A percentile compares a stretch with the other conserved stretches of the same genome.
Evolutionary conservation across 2,329 filamentous ascomycete species (phyloP).

Genomic region (Botrytis tulipae): DNA sequence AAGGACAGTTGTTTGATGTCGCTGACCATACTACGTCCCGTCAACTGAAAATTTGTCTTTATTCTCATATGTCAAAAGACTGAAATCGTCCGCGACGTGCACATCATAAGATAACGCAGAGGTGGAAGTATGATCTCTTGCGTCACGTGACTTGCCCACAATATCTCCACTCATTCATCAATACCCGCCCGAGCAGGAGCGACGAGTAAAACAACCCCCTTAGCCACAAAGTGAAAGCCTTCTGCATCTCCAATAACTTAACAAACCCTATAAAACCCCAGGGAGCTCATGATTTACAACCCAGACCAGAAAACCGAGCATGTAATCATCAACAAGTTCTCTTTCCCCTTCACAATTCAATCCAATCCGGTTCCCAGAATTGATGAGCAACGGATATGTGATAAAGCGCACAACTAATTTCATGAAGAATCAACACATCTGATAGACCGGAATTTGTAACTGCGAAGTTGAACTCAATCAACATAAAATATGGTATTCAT

Average conservation of each 20-base stretch:
- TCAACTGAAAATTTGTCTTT: fast-evolving
- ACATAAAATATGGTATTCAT: constrained; percentile 38
- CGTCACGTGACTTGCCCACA: fast-evolving
- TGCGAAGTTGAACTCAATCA: not conserved
- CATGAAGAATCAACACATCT: not conserved
- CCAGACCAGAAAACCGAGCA: too few relatives aligned
- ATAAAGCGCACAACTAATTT: not conserved
- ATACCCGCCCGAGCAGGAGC: not conserved
- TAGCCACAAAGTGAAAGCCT: not conserved
- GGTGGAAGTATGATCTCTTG: fast-evolving
- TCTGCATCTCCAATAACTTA: too few relatives aligned
- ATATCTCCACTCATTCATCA: not conserved
- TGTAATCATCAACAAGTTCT: too few relatives aligned
- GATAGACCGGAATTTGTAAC: not conserved
- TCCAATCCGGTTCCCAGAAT: not conserved
- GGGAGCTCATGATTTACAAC: too few relatives aligned
- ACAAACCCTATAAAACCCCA: not conserved
- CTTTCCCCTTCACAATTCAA: too few relatives aligned
- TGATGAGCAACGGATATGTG: not conserved
- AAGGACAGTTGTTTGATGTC: not conserved
- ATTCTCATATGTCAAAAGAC: not conserved
- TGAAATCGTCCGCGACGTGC: not conserved
- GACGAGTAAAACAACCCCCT: not conserved
- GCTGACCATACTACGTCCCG: not conserved
- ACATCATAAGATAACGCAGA: not conserved